A percentile compares a stretch with the other conserved stretches of the same genome.
These are phyloP conservation scores for Scutellaria baicalensis DNA, from an alignment of 257 asterid genomes.

Conservation along the genomic window DNA sequence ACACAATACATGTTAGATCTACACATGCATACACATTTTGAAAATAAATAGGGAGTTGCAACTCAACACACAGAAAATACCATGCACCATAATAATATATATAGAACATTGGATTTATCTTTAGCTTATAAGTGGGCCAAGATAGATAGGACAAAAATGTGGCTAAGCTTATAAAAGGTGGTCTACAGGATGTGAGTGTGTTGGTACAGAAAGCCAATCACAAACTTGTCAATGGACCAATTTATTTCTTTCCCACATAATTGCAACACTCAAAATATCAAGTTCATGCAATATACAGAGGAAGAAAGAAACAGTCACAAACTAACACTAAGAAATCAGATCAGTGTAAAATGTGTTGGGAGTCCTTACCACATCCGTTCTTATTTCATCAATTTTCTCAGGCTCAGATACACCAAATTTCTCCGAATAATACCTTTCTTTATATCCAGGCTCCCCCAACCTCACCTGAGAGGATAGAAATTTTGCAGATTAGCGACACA, in stretches of 20 bases:
- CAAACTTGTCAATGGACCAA: not conserved
- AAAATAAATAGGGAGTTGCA: not conserved
- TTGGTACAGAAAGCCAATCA: not conserved
- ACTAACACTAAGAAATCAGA: slow-evolving; percentile 11
- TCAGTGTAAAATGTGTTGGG: slow-evolving; percentile 4
- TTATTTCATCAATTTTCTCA: slow-evolving; percentile 56
- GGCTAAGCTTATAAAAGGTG: not conserved
- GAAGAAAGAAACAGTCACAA: not conserved
- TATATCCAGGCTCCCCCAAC: slow-evolving; percentile 96
- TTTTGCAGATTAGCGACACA: slow-evolving; percentile 5
- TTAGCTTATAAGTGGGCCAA: not conserved
- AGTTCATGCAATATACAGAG: not conserved
- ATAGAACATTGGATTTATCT: not conserved
- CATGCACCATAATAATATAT: not conserved
- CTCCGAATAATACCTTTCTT: slow-evolving; percentile 87
- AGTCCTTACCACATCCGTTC: slow-evolving; percentile 68
- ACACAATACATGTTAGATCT: not conserved
- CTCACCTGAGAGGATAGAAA: slow-evolving; percentile 50
- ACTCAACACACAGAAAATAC: not conserved
- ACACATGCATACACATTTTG: not conserved
- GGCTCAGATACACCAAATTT: slow-evolving; percentile 64
- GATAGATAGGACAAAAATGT: not conserved
- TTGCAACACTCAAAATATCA: not conserved
- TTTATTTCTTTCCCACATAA: not conserved
- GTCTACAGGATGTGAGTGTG: not conserved